These are phyloP conservation scores for Lasiosphaeris hirsuta DNA, from an alignment of 495 filamentous ascomycete genomes.

Conservation along the genomic window DNA sequence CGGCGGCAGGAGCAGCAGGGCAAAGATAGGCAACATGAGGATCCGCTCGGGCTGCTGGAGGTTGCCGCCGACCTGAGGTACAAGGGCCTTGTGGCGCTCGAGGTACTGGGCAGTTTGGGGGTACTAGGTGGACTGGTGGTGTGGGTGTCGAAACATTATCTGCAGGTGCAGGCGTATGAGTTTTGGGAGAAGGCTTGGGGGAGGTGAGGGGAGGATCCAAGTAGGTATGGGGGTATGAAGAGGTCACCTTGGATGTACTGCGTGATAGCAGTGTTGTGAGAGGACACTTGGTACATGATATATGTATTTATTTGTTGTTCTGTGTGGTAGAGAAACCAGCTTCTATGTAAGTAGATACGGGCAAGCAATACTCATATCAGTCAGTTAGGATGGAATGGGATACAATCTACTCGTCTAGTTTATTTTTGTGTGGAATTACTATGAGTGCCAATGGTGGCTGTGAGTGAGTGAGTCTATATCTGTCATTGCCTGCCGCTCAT, in stretches of 20 bases:
- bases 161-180: conserved; percentile 21
- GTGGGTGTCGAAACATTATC: conserved; percentile 48
- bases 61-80: conserved; percentile 65
- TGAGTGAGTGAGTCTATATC: neutral
- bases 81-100: conserved; percentile 66
- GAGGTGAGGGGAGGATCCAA: neutral
- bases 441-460: too few species aligned
- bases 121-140: conserved; percentile 70
- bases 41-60: conserved; percentile 73
- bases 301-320: neutral
- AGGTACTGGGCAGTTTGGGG: conserved; percentile 73
- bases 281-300: neutral
- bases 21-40: conserved; percentile 36
- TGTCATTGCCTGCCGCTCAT: neutral
- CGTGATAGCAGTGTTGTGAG: neutral
- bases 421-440: neutral
- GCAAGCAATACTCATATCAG: neutral
- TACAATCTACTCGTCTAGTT: neutral
- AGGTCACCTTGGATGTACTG: neutral
- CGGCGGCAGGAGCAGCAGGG: neutral
- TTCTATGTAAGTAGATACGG: neutral
- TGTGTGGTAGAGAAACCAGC: conserved; percentile 2
- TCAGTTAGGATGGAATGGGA: too few species aligned
- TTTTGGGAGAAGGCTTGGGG: conserved; percentile 33
- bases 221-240: neutral